These are phyloP conservation scores for Scedosporium dehoogii DNA, from an alignment of 2,329 filamentous ascomycete genomes.

Conservation along the genomic window DNA sequence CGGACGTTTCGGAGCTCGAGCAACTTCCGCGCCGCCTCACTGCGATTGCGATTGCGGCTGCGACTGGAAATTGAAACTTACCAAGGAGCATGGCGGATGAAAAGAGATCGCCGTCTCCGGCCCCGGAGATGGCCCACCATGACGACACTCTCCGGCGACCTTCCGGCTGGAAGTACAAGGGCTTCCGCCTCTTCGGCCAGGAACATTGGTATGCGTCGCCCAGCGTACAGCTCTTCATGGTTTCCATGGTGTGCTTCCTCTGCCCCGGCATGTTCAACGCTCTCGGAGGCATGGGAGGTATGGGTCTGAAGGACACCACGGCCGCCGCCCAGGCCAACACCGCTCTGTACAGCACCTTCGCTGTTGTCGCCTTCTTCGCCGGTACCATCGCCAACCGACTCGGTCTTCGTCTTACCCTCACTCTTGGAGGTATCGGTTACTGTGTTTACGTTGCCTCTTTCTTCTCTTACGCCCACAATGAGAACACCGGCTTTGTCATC, in stretches of 20 bases:
- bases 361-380: conserved; percentile 58
- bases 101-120: conserved; percentile 2
- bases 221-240: conserved; percentile 60
- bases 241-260: conserved; percentile 45
- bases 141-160: conserved; percentile 24
- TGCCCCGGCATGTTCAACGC: conserved; percentile 69
- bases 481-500: conserved; percentile 60
- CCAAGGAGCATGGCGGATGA: conserved; percentile 7
- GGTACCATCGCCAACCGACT: conserved; percentile 70
- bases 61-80: no score
- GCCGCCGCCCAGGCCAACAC: conserved; percentile 57
- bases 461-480: conserved; percentile 58
- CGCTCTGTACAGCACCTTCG: conserved; percentile 64
- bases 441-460: conserved; percentile 64
- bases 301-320: conserved; percentile 44
- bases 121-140: neutral
- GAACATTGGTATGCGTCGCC: conserved; percentile 66
- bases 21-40: no score
- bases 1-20: no score
- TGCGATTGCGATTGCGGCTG: no score
- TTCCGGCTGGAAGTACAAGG: conserved; percentile 58
- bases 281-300: conserved; percentile 54
- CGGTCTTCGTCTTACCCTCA: conserved; percentile 57
- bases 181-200: conserved; percentile 40
- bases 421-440: conserved; percentile 68